Evolutionary conservation across 73 alveolate genomes (phyloP), one percentile per base, ranked within the genome.

Genomic region (Urostyla sp.): DNA sequence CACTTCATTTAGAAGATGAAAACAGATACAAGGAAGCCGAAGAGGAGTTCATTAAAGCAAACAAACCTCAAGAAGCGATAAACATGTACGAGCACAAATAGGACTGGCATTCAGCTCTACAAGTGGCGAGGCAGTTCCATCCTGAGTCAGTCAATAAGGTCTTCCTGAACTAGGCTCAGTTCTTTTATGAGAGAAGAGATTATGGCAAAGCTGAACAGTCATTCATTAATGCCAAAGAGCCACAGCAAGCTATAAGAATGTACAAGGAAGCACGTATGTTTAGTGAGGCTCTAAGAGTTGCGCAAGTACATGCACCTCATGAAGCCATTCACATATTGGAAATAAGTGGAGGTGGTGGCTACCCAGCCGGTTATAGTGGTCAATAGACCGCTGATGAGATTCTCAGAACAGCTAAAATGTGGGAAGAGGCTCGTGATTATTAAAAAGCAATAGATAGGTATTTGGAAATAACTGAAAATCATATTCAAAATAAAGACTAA

Each of bases 31-130:
- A 97, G 83, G 99, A 97, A 84, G 99, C 99, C 53, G 99, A 97
- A 87, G 99, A 97, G 66, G 98, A 98, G 67, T 98, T 97, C 82
- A 96, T 98, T 73, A 93, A 96, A 82, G 99, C 99, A 11, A 98
- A 98, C 78, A 97, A 96, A 91, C 99, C 99, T 43, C 90, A 95
- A 69, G 99, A 98, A 87, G 99, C 99, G 54, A 96, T 98, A 36
- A 96, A 96, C 75, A 98, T 98, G 99, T 96, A 96, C 69, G 98
- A 96, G 58, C 99, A 97, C 78, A 95, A 92, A 57, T 94, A 98
- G 44, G 99, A 98, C 67, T 98, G 95, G 97, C 96, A 96, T 53
- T 93, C 99, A 37, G 99, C 99, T 59, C 89, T 97, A 67, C 90
- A 95, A 53, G 98, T 98, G n/a, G 99, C 99, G 26, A 89, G 98